Evolutionary conservation across 2,329 filamentous ascomycete genomes (phyloP), one percentile per base, ranked within the genome.

Genomic region (Ophiocordyceps sinensis): DNA sequence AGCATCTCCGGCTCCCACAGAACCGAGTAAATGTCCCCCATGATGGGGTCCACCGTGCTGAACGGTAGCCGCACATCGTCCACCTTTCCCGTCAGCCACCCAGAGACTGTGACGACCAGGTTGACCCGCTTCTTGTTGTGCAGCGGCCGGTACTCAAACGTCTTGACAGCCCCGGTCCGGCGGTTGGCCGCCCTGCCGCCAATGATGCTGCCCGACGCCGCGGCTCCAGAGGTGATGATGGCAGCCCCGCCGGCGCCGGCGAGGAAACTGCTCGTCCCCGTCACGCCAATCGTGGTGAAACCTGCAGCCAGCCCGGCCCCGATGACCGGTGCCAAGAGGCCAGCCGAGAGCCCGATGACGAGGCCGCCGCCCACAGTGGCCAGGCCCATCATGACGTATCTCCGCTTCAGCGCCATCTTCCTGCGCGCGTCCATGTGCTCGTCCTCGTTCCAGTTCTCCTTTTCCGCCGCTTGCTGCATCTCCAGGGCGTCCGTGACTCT

Each of bases 61-160:
- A 84, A 98, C 8, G 91, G 91, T 53, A 98, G 64, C 45, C 91
- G 84, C 39, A 98, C 88, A 59, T 98, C 91, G 63, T 98, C 91
- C 41, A 94, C 80, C 56, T 94, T 96, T 53, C 93, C 91, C 34
- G 86, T 95, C 83, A 98, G 93, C 91, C 91, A 98, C 4, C 91
- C 91, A 0, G 89, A 87, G 28, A 98, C 77, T 0, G 91, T 96
- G 32, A 98, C 79, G 47, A 98, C 91, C 28, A 98, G 72, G 52
- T 98, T 96, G 32, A 95, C 85, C 43, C 88, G 75, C 63, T 98
- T 98, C 63, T 96, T 96, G 65, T 98, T 98, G 67, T 96, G 88
- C 37, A 98, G 66, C 7, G 91, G 91, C 36, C 89, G 77, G 58
- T 96, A 98, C 61, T 98, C 91, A 55, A 96, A 98, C 0, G 91